Base-by-base conservation (phyloP, 2,329 filamentous ascomycete genomes). In the Epichloe bromicola region DNA sequence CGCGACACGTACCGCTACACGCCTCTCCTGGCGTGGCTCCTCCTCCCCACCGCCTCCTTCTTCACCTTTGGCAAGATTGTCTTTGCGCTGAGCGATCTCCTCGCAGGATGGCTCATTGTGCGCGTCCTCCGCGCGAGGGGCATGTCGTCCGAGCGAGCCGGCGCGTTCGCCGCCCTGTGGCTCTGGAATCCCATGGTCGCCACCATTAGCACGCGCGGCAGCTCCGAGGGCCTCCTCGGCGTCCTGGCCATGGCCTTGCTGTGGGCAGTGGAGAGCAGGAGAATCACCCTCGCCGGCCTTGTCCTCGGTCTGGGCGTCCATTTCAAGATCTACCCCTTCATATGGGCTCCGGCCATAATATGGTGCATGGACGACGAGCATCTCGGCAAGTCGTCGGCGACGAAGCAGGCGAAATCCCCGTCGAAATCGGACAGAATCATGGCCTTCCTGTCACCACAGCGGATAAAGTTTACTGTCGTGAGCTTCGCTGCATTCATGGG, bases 291-390 rank as follows among this genome's bases (percentile, higher is more conserved):
- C 8, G 85, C 89, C 0, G 91, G 87, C 0, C 56, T 82, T 3
- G 66, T 97, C 33, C 73, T 98, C 3, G 93, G 93, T 0, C 69
- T 95, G 30, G 81, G 81, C 1, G 90, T 97, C 26, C 93, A 98
- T 69, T 94, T 98, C 70, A 98, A 98, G 74, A 97, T 98, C 54
- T 98, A 98, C 61, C 93, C 93, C 0, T 95, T 97, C 66, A 88
- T 98, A 54, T 98, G 98, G 67, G 91, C 87, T 2, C 80, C 83
- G 0, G 82, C 85, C 3, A 83, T 93, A 41, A 66, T 88, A 5
- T 89, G 85, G 83, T 90, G 84, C 84, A 80, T 91, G 70, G 85
- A 87, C 57, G 70, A 69, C 3, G 74, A 76, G 55, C 67, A 65
- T 26, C 65, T 78, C 52, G 59, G 61, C 8, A 57, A 7, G 6